Conservation (phyloP, 345 rosid species). For the Triadica sebifera region DNA sequence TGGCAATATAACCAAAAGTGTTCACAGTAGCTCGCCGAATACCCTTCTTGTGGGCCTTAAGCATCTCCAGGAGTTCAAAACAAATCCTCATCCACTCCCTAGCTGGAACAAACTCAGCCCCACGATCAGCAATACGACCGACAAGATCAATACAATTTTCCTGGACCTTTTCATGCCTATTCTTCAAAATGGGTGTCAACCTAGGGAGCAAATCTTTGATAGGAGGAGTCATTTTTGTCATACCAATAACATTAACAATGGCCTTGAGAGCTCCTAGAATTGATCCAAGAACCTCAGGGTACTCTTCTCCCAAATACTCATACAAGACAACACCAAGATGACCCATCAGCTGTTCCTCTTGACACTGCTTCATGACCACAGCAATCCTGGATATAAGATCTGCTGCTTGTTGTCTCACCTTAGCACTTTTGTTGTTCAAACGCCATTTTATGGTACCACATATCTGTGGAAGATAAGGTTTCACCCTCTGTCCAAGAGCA, state of each 20-base stretch:
- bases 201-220: conserved; percentile 98
- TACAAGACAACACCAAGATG: conserved; percentile 98
- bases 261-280: conserved; percentile 98
- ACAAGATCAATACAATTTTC: conserved; percentile 98
- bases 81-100: conserved; percentile 99
- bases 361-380: conserved; percentile 98
- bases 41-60: conserved; percentile 99
- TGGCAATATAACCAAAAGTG: conserved; percentile 97
- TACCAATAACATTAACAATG: conserved; percentile 96
- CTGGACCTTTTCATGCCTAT: conserved; percentile 98
- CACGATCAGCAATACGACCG: conserved; percentile 98
- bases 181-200: conserved; percentile 95
- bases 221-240: conserved; percentile 99
- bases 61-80: conserved; percentile 99
- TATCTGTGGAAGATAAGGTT: conserved; percentile 98
- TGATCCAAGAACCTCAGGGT: conserved; percentile 97
- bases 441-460: conserved; percentile 99
- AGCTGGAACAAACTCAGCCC: conserved; percentile 99
- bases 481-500: conserved; percentile 93
- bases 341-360: conserved; percentile 98
- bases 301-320: conserved; percentile 97
- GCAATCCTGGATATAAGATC: conserved; percentile 97
- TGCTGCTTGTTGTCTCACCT: conserved; percentile 98
- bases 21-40: conserved; percentile 95
- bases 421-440: conserved; percentile 97